Evolutionary conservation across 139 green algal genomes (phyloP), one percentile per base, ranked within the genome.

Genomic region (Volvox africanus): DNA sequence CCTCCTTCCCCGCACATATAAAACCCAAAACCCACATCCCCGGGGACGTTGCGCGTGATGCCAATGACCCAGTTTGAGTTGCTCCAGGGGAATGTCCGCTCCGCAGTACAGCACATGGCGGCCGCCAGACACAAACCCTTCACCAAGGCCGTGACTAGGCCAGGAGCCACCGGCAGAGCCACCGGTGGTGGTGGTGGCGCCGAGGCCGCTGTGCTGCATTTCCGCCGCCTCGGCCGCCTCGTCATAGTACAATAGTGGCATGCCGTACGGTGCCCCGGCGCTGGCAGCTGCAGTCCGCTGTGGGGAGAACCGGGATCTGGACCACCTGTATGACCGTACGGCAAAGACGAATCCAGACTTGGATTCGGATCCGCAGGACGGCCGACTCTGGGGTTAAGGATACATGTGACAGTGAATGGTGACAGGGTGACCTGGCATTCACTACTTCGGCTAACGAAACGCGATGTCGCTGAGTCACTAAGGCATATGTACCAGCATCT

Each of bases 21-120:
- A n/a, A n/a, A n/a, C n/a, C n/a, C 26, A 1, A 32, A 11, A 50
- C 83, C 55, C 65, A 89, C 83, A 68, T 62, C 67, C 83, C 19
- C 67, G 83, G 1, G 50, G 86, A 2, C 86, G 44, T 55, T 67
- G 50, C 0, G 30, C 1, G 50, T 90, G 86, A 30, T 90, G 71
- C 86, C 86, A 90, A 30, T 83, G 73, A 1, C 86, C 86, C 9
- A 9, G 0, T n/a, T 82, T 24, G 36, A 90, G 73, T 30, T 61
- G 9, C 50, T 90, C 86, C 86, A 90, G 24, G 26, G 86, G 86
- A 21, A 90, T 84, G 86, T 90, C 86, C n/a, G 86, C 86, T 33
- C 86, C 86, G 86, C 86, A 90, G 73, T 82, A 90, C 50, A 90
- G 50, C 71, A 90, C 86, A 69, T 90, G 86, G 0, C 86, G 86